Evolutionary conservation across 2,329 filamentous ascomycete species (phyloP).

Genomic region (Botrytis elliptica): DNA sequence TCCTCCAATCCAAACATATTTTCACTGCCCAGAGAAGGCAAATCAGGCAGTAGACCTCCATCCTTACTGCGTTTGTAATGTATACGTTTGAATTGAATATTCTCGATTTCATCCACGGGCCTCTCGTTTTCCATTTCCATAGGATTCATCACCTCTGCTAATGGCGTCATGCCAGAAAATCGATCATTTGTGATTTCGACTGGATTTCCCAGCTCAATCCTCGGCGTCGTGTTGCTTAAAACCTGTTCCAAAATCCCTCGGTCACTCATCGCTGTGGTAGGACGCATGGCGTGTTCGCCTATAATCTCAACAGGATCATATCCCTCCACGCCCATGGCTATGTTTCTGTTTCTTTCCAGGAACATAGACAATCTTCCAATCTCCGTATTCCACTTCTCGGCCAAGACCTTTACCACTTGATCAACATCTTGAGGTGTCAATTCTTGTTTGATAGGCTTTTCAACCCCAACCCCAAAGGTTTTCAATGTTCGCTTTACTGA

Average conservation of each 20-base stretch:
- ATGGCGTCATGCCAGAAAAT: slow-evolving; percentile 24
- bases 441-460: slow-evolving; percentile 32
- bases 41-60: slow-evolving; percentile 17
- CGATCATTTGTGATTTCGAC: slow-evolving; percentile 32
- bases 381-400: slow-evolving; percentile 37
- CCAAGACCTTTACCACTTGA: slow-evolving; percentile 34
- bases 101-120: not conserved
- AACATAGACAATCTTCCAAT: slow-evolving; percentile 34
- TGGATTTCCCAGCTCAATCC: slow-evolving; percentile 34
- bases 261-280: slow-evolving; percentile 38
- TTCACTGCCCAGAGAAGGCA: slow-evolving; percentile 22
- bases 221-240: slow-evolving; percentile 39
- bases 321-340: slow-evolving; percentile 33
- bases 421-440: slow-evolving; percentile 39
- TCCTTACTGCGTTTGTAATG: slow-evolving; percentile 20
- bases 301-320: slow-evolving; percentile 23
- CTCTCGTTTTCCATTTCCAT: slow-evolving; percentile 18
- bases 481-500: slow-evolving; percentile 37
- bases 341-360: slow-evolving; percentile 37
- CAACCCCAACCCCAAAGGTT: slow-evolving; percentile 31
- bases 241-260: slow-evolving; percentile 37
- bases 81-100: slow-evolving; percentile 17
- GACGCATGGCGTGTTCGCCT: slow-evolving; percentile 33
- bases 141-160: slow-evolving; percentile 11
- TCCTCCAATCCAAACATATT: slow-evolving; percentile 21